phyloP scores from a whole-genome alignment of 495 filamentous ascomycete genomes.

The Hypomontagnella monticulosa region DNA sequence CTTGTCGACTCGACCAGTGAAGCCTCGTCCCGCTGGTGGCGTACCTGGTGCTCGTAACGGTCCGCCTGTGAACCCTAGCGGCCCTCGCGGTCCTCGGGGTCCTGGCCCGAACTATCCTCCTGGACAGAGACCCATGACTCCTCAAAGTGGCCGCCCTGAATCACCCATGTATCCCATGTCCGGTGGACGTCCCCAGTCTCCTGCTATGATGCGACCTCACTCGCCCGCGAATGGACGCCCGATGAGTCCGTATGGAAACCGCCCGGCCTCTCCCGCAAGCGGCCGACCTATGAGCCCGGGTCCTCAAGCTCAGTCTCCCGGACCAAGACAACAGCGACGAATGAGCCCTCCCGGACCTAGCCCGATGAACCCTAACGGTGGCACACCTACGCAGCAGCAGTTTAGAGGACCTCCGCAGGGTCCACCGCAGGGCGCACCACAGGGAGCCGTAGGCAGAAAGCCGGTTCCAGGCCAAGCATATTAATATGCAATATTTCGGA shows the following conservation, averaged over 20 bases:
- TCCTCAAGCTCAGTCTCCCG: constrained; percentile 59
- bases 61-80: constrained; percentile 49
- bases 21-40: constrained; percentile 72
- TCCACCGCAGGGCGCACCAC: constrained; percentile 40
- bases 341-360: constrained; percentile 67
- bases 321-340: constrained; percentile 53
- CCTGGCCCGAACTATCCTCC: constrained; percentile 59
- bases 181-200: constrained; percentile 50
- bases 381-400: constrained; percentile 43
- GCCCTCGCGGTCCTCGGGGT: constrained; percentile 54
- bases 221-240: constrained; percentile 55
- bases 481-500: constrained; percentile 33
- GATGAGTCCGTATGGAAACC: constrained; percentile 49
- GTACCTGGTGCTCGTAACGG: constrained; percentile 52
- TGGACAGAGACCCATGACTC: constrained; percentile 59
- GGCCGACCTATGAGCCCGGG: constrained; percentile 47
- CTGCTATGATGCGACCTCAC: constrained; percentile 47
- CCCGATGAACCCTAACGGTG: constrained; percentile 64
- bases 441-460: constrained; percentile 54
- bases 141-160: constrained; percentile 53
- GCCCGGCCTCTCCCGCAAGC: constrained; percentile 49
- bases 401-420: constrained; percentile 44
- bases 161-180: constrained; percentile 54
- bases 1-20: constrained; percentile 89
- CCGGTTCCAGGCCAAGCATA: constrained; percentile 62